Evolutionary conservation across 1,139 yeast genomes (phyloP).

Genomic region (Pichia sp.): DNA sequence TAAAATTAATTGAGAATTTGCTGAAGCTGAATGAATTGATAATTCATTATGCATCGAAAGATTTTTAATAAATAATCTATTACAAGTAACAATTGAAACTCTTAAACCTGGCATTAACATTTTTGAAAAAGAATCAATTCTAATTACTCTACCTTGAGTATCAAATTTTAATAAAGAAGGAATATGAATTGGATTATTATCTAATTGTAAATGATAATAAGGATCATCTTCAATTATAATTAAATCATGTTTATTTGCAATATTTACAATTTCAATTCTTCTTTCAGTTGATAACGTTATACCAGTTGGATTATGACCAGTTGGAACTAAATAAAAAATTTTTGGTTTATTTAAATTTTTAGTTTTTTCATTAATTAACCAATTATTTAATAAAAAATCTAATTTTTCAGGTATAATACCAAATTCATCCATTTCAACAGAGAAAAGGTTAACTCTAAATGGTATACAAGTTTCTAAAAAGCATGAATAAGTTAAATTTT

Average conservation of each 20-base stretch:
- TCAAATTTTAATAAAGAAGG: constrained; percentile 70
- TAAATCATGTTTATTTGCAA: constrained; percentile 47
- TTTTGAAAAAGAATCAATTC: constrained; percentile 89
- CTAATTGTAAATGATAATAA: constrained; percentile 53
- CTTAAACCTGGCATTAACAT: constrained; percentile 88
- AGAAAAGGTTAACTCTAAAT: constrained; percentile 42
- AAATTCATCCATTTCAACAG: constrained; percentile 43
- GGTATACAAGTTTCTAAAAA: constrained; percentile 49
- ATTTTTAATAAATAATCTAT: constrained; percentile 48
- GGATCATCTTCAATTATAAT: constrained; percentile 54
- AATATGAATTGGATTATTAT: constrained; percentile 32
- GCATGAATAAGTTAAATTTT: constrained; percentile 51
- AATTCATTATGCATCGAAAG: constrained; percentile 45
- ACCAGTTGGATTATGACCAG: constrained; percentile 59
- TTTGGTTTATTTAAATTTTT: constrained; percentile 33
- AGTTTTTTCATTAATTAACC: constrained; percentile 37
- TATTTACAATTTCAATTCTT: constrained; percentile 39
- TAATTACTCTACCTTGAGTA: constrained; percentile 73
- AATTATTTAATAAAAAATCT: constrained; percentile 48
- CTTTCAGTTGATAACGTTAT: constrained; percentile 42
- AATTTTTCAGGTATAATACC: constrained; percentile 44
- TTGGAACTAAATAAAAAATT: constrained; percentile 46
- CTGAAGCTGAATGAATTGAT: constrained; percentile 47
- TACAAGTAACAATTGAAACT: constrained; percentile 75
- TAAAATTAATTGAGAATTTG: constrained; percentile 37